Evolutionary conservation across 176 grass and related monocot genomes (phyloP).

Genomic region (Carex myosuroides): DNA sequence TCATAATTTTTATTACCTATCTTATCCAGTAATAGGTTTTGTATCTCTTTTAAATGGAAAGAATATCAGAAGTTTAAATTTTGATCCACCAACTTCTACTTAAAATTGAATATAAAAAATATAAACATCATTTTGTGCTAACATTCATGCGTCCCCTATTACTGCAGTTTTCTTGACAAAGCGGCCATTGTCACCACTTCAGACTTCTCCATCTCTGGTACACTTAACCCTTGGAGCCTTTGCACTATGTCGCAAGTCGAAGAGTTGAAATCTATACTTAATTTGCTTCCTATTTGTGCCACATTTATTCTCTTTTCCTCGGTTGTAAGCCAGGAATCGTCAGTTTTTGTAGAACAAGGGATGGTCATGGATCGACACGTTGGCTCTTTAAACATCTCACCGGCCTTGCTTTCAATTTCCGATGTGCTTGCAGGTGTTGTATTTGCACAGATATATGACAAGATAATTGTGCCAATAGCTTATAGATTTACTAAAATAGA

Average conservation of each 20-base stretch:
- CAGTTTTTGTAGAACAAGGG: conserved; percentile 79
- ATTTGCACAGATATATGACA: conserved; percentile 70
- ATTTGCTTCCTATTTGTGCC: conserved; percentile 80
- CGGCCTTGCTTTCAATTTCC: conserved; percentile 65
- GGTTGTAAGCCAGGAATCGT: conserved; percentile 58
- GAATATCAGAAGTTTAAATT: neutral
- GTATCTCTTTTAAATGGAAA: neutral
- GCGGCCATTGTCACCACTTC: conserved; percentile 37
- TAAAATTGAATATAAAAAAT: neutral
- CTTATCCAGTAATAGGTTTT: neutral
- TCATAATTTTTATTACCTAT: conserved; percentile 1
- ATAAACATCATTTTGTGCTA: conserved; percentile 11
- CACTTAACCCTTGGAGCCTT: conserved; percentile 61
- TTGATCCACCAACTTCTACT: neutral
- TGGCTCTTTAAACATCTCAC: conserved; percentile 45
- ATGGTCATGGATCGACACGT: conserved; percentile 51
- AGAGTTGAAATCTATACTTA: conserved; percentile 70
- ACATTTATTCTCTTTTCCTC: conserved; percentile 65
- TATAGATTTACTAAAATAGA: conserved; percentile 62
- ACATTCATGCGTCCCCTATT: neutral
- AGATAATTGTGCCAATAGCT: conserved; percentile 54
- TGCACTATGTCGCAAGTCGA: conserved; percentile 79
- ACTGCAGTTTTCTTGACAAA: conserved; percentile 72
- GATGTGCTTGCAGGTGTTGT: conserved; percentile 54
- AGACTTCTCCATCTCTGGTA: conserved; percentile 23